Base-by-base conservation (phyloP, 768 basidiomycete species). In the Xerocomellus intermedius region DNA sequence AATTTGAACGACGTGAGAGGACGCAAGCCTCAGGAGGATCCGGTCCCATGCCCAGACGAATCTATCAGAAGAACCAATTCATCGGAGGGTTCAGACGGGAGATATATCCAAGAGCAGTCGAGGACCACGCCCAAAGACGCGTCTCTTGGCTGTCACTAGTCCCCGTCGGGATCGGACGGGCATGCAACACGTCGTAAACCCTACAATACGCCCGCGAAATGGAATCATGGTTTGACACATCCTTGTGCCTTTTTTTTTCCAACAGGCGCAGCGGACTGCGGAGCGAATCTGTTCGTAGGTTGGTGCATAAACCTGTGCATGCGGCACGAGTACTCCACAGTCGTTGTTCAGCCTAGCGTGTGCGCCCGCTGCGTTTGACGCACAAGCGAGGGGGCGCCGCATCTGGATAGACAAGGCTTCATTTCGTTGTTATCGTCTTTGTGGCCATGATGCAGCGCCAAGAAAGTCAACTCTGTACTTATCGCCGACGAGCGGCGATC, bases 1-100 rank as follows among this genome's bases (percentile, higher is more conserved):
- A 13, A 30, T 52, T 28, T 17, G 6, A 22, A 19, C 55, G 51
- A 42, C 55, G 55, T 48, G 45, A n/a, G 44, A 46, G 44, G 44
- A 46, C 16, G n/a, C 55, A 28, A 28, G n/a, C n/a, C n/a, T n/a
- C n/a, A n/a, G 21, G 9, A 21, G 42, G 22, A 6, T 16, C 14
- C 38, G 39, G 16, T 28, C 38, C n/a, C 28, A 28, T 28, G 28
- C 28, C 28, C 8, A 8, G 28, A 28, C 9, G 30, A 30, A 30
- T 30, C 30, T 10, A 30, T 30, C 30, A 30, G 9, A 30, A 30
- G 30, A 30, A 30, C 30, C 30, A 10, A 10, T 10, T 10, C 30
- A 10, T 30, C 9, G 30, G 30, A 30, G 2, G 30, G 30, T 30
- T 30, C 30, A 30, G 30, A 30, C 10, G 3, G 14, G 26, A 22